phyloP scores from a whole-genome alignment of 2,329 filamentous ascomycete genomes.

The Acephala macrosclerotiorum region DNA sequence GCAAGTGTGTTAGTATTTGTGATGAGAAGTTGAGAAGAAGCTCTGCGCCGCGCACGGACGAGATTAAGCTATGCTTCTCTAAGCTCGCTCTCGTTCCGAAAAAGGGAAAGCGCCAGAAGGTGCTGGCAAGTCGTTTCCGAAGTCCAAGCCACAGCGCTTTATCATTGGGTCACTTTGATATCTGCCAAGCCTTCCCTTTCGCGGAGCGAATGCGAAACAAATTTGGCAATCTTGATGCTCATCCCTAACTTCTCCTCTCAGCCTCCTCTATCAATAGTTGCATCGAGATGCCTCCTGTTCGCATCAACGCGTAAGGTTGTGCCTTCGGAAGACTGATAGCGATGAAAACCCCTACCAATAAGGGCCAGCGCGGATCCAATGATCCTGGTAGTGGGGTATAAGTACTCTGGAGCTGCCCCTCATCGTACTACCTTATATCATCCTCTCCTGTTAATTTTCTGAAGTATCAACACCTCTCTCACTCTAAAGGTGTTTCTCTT shows the following conservation, averaged over 20 bases:
- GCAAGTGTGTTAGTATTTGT: neutral
- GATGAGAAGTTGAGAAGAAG: neutral
- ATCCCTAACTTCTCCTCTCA: neutral
- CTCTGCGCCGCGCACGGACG: neutral
- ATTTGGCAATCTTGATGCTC: neutral
- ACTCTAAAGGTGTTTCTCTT: neutral
- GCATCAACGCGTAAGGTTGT: neutral
- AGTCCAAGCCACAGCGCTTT: neutral
- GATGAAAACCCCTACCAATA: neutral
- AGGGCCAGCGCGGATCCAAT: neutral
- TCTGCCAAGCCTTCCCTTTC: neutral
- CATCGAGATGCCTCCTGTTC: neutral
- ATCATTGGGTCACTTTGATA: neutral
- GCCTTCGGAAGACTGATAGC: neutral
- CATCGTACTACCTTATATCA: too few species aligned
- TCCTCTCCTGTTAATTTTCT: neutral
- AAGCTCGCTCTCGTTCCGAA: neutral
- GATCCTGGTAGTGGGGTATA: neutral
- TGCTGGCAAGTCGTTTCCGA: neutral
- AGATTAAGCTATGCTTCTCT: neutral
- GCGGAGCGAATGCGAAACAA: neutral
- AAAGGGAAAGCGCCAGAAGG: neutral
- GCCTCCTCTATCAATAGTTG: neutral
- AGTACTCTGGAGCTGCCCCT: neutral
- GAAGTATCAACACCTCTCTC: neutral